These are phyloP conservation scores for Neostapfia colusana DNA, from an alignment of 176 grass and related monocot genomes.

Conservation along the genomic window DNA sequence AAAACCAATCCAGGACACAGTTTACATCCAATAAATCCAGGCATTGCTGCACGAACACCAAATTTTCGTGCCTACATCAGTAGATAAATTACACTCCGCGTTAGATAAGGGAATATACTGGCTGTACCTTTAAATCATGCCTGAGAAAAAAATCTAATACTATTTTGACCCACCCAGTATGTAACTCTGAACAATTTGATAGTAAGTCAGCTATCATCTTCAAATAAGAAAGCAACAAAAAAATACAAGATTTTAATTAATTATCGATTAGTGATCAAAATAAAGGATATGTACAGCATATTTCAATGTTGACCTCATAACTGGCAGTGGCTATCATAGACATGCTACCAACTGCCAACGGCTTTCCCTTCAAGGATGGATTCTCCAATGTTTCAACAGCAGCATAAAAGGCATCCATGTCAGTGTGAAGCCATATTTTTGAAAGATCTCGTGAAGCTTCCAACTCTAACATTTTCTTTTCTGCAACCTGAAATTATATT, in stretches of 20 bases:
- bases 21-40: slow-evolving; percentile 96
- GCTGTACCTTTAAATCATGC: neutral
- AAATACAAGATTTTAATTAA: neutral
- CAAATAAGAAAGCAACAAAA: neutral
- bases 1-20: slow-evolving; percentile 91
- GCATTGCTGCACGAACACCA: slow-evolving; percentile 97
- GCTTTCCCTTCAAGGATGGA: slow-evolving; percentile 84
- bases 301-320: slow-evolving; percentile 70
- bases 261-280: neutral
- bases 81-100: slow-evolving; percentile 14
- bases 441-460: slow-evolving; percentile 87
- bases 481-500: slow-evolving; percentile 55
- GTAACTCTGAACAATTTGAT: slow-evolving; percentile 4
- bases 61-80: slow-evolving; percentile 78
- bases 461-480: slow-evolving; percentile 77
- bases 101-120: slow-evolving; percentile 16
- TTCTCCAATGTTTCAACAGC: slow-evolving; percentile 87
- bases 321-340: slow-evolving; percentile 98
- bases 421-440: slow-evolving; percentile 91
- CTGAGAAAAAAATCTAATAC: neutral
- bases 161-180: slow-evolving; percentile 3
- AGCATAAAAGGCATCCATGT: slow-evolving; percentile 98
- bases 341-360: slow-evolving; percentile 86
- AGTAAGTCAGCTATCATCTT: slow-evolving; percentile 11
- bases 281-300: neutral